Conservation (phyloP, 306 rosid species). For the Citrullus mucosospermus region DNA sequence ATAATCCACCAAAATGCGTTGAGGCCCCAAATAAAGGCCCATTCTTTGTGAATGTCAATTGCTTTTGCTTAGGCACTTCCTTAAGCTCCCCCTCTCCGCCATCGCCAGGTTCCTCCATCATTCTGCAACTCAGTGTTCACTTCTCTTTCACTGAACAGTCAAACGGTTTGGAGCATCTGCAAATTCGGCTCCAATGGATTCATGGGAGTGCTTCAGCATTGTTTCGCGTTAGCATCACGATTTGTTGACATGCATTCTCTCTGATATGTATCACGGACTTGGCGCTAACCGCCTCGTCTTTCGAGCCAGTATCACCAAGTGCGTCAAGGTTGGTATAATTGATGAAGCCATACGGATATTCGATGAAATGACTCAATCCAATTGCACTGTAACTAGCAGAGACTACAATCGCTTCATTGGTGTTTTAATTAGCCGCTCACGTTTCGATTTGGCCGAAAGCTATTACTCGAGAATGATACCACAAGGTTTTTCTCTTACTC, state of each 20-base stretch:
- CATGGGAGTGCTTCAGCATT: constrained; percentile 2
- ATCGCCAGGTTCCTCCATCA: background rate
- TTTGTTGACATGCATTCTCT: constrained; percentile 36
- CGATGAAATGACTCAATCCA: constrained; percentile 75
- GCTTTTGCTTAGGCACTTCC: background rate
- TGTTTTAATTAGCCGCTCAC: constrained; percentile 53
- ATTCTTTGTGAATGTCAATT: background rate
- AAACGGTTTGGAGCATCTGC: background rate
- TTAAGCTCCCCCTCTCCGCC: background rate
- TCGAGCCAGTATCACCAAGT: constrained; percentile 47
- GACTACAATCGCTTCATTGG: constrained; percentile 93
- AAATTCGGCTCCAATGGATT: background rate
- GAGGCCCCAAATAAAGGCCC: background rate
- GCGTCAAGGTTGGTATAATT: constrained; percentile 58
- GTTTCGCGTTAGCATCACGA: constrained; percentile 6
- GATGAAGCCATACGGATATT: constrained; percentile 65
- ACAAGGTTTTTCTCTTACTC: constrained; percentile 59
- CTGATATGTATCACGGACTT: constrained; percentile 68
- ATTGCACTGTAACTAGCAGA: constrained; percentile 53
- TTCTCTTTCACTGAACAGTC: background rate
- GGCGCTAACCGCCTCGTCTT: constrained; percentile 69
- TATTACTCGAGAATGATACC: constrained; percentile 62
- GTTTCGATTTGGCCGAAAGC: constrained; percentile 57
- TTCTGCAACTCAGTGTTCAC: background rate
- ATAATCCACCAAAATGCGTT: background rate